Base-by-base conservation (phyloP, 2,329 filamentous ascomycete genomes). In the Fonsecaea monophora region DNA sequence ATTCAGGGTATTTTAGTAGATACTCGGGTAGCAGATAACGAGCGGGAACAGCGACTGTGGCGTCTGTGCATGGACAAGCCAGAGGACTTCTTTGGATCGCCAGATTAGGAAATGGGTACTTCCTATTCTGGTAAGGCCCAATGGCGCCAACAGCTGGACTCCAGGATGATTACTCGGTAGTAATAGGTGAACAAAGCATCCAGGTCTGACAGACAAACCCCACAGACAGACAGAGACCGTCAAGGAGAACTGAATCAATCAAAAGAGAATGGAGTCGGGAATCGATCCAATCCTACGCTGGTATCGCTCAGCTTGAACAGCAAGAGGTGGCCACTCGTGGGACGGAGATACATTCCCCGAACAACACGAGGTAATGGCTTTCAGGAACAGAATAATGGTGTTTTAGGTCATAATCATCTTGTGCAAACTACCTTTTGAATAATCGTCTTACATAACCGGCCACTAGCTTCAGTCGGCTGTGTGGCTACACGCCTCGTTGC, bases 41-140 rank as follows among this genome's bases (percentile, higher is more conserved):
- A 30, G 25, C 12, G 30, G 56, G 38, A 59, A 45, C 10, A 25
- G 56, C 13, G 30, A 38, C 40, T 40, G 45, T 50, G 45, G 53
- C 34, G 1, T 5, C 12, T 15, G 9, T 5, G 4, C 7, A 10
- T 13, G 42, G 58, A 60, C 55, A 64, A 59, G 18, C 35, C 62
- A 56, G 42, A 32, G 34, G 15, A 8, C 18, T 54, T 57, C 38
- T 58, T 64, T 63, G 40, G 62, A 60, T 53, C 9, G 15, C 62
- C 62, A 34, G 15, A 34, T 60, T 30, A 13, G 62, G 62, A 53
- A 60, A 45, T 5, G 59, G 62, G 62, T 57, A 63, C 21, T 63
- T 1, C 60, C 53, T 37, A 45, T 45, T 35, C 32, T 21, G 60
- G 37, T 3, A 30, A 63, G 15, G 60, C 15, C 13, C 18, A 35